phyloP scores from a whole-genome alignment of 164 flowering plant genomes.

The Nelumbo lutea region DNA sequence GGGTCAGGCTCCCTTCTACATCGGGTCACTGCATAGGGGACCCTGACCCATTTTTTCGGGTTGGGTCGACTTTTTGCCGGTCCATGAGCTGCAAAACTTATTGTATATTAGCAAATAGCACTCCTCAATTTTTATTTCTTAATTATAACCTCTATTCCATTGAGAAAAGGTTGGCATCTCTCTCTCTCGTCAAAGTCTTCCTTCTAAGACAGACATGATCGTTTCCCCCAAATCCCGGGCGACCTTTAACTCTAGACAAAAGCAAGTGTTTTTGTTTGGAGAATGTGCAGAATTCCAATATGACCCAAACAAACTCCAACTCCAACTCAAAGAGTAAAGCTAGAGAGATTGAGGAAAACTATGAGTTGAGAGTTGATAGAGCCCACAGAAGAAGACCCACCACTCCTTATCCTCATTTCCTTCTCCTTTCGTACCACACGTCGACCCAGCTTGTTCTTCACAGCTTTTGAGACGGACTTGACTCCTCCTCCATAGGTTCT shows the following conservation, averaged over 20 bases:
- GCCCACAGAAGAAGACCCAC: conserved; percentile 10
- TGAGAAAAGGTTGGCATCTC: not conserved
- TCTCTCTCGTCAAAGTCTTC: conserved; percentile 25
- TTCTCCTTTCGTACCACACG: not conserved
- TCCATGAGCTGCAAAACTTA: no score
- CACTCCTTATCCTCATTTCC: not conserved
- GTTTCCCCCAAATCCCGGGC: conserved; percentile 54
- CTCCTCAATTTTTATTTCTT: not conserved
- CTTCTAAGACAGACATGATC: conserved; percentile 27
- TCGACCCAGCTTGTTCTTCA: conserved; percentile 21
- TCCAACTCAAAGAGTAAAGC: not conserved
- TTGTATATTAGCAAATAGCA: no score
- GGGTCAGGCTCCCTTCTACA: no score
- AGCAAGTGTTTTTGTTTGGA: conserved; percentile 39
- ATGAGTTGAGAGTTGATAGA: conserved; percentile 2
- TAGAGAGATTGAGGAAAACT: not conserved
- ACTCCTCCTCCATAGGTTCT: not conserved
- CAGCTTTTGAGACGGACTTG: conserved; percentile 26
- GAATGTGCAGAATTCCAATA: conserved; percentile 37
- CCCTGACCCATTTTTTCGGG: no score
- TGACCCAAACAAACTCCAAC: conserved; percentile 17
- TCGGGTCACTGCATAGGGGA: no score
- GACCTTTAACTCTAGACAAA: conserved; percentile 29
- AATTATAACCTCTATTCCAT: not conserved
- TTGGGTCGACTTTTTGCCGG: no score